Percentiles rank a stretch among this genome's conserved stretches.
Conservation (phyloP, 306 rosid species). For the Vigna radiata region DNA sequence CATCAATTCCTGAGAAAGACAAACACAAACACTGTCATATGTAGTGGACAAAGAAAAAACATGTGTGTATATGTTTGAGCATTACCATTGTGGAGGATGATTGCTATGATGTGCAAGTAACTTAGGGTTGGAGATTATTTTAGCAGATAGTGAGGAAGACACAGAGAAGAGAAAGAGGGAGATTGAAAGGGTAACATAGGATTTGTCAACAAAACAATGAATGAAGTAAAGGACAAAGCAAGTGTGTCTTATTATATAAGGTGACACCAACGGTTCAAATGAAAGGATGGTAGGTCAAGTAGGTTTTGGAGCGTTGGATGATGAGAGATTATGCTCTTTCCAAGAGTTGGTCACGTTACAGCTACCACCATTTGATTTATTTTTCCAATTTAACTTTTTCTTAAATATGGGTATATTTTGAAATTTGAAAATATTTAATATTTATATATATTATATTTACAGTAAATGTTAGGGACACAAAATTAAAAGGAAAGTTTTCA, state of each 20-base stretch:
- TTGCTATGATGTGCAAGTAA: not conserved
- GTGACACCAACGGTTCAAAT: conserved; percentile 47
- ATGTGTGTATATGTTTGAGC: not conserved
- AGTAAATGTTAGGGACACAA: too few relatives aligned
- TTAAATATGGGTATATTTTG: not conserved
- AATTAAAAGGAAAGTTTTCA: too few relatives aligned
- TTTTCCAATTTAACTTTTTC: not conserved
- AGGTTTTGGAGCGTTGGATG: conserved; percentile 57
- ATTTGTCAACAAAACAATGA: conserved; percentile 42
- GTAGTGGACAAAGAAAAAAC: not conserved
- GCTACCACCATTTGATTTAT: not conserved
- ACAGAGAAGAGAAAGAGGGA: not conserved
- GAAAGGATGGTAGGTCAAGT: conserved; percentile 49
- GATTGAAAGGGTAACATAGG: conserved; percentile 51
- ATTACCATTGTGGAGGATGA: conserved; percentile 43
- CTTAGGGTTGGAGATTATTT: conserved; percentile 29
- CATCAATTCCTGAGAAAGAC: conserved; percentile 49
- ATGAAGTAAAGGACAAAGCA: conserved; percentile 46
- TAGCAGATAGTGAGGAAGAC: conserved; percentile 1
- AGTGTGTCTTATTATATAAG: conserved; percentile 19
- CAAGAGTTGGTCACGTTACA: not conserved
- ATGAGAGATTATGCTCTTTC: not conserved
- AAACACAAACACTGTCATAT: conserved; percentile 5
- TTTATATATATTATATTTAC: too few relatives aligned
- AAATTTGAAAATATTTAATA: not conserved